Conservation (phyloP, 352 stramenopile species). For the Phytophthora sp. region DNA sequence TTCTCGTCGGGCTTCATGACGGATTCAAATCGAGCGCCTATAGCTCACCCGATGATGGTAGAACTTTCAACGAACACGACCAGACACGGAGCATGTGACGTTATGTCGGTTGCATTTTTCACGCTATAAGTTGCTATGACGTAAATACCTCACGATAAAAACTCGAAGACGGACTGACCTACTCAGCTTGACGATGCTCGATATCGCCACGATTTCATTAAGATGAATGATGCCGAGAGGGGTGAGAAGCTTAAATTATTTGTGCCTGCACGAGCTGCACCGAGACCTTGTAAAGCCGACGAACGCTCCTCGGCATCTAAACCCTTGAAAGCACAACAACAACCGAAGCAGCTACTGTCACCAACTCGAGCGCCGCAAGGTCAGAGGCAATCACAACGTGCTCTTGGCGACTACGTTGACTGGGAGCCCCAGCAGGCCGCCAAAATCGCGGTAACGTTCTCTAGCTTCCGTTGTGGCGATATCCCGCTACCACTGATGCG, state of each 20-base stretch:
- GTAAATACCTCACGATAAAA: slow-evolving; percentile 34
- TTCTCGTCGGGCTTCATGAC: slow-evolving; percentile 81
- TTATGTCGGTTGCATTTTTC: slow-evolving; percentile 30
- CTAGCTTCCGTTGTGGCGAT: not conserved
- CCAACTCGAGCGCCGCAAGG: slow-evolving; percentile 32
- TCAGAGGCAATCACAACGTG: slow-evolving; percentile 64
- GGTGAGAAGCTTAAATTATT: slow-evolving; percentile 57
- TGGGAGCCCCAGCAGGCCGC: slow-evolving; percentile 58
- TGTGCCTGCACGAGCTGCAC: not conserved
- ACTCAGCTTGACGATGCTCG: not conserved
- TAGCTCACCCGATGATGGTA: not conserved
- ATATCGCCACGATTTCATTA: not conserved
- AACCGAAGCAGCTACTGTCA: not conserved
- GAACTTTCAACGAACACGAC: slow-evolving; percentile 9
- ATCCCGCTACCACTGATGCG: not conserved
- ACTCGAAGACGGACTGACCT: slow-evolving; percentile 13
- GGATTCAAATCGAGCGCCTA: slow-evolving; percentile 31
- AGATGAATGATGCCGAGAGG: slow-evolving; percentile 62
- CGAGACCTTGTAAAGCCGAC: not conserved
- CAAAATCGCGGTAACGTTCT: slow-evolving; percentile 49
- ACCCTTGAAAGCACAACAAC: not conserved
- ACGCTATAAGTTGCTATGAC: slow-evolving; percentile 2
- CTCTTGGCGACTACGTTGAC: slow-evolving; percentile 52
- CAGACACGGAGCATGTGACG: slow-evolving; percentile 8
- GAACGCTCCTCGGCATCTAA: not conserved